Base-by-base conservation (phyloP, 495 filamentous ascomycete genomes). In the Xylaria longipes region DNA sequence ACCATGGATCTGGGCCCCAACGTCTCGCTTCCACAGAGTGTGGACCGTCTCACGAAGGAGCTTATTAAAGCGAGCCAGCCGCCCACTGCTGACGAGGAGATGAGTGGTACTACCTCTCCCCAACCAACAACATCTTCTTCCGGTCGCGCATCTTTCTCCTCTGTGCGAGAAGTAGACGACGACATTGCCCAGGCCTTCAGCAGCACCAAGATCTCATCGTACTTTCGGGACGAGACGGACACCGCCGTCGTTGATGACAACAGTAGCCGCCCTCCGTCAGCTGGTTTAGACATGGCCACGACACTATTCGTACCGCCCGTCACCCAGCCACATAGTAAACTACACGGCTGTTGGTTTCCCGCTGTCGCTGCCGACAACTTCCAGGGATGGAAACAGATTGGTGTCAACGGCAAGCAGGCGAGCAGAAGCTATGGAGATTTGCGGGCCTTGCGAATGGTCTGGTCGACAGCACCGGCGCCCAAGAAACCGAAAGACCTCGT, bases 351-450 rank as follows among this genome's bases (percentile, higher is more conserved):
- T 75, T 91, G 90, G 82, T 91, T 90, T 74, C 91, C 90, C 8
- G 77, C 77, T n/a, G 75, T 79, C 75, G 77, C 77, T 62, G 91
- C 91, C 75, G 89, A 91, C 72, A 86, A 87, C 71, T 93, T 92
- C 73, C 80, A 87, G 71, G 91, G 90, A 54, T 93, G 91, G 91
- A 93, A 92, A 81, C 86, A 89, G 76, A 91, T 93, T 74, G 85
- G 86, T 46, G 81, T 91, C 45, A 86, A 86, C 62, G 91, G 91
- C 14, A 89, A 86, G 75, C 86, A 87, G 73, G 84, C 90, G 35
- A 93, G 91, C 82, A 90, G 88, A 83, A 94, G 92, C 81, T 92
- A 89, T 79, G 86, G 90, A 8, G 90, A 93, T 77, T 85, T 93
- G 41, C 88, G 89, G 65, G 79, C 80, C 29, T 78, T 93, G 66